Evolutionary conservation across 768 basidiomycete species (phyloP), one percentile per base, ranked within the genome.

Genomic region (Tricholomella constricta): DNA sequence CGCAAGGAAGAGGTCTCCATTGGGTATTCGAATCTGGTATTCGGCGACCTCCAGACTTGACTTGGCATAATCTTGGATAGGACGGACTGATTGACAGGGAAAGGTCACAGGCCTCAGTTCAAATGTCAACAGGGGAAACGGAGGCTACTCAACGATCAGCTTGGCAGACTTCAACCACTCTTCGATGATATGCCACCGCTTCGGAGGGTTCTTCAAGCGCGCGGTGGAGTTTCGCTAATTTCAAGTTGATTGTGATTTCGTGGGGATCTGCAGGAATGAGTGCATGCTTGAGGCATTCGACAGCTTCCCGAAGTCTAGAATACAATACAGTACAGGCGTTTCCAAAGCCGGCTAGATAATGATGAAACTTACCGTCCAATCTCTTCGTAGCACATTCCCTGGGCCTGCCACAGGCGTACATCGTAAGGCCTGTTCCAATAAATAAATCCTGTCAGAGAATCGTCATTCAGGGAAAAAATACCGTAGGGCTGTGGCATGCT

Each of bases 341-440:
- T 23, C 7, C 15, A 38, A 41, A 25, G 41, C 41, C 10, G 11
- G 35, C 19, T 8, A 22, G 36, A 37, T 17, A 41, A 38, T 38
- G 14, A 42, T 25, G 37, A 52, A 32, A 68, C 80, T 57, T 61
- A 91, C 94, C 86, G 79, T 63, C 88, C 86, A 59, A 97, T 84
- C 65, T 94, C 91, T 69, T 95, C 91, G 69, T 98, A 98, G 61
- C 94, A 96, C 61, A 86, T 84, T 4, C 89, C 95, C 61, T 97
- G 84, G 7, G 94, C 94, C 62, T 92, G 89, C 97, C 97, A 98
- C 72, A 98, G 79, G 32, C 97, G 84, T 32, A 94, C 88, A 69
- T 98, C 97, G 66, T 97, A 98, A 4, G 97, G 95, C 35, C 94
- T 96, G 53, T 1, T 25, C 9, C 6, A 51, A 37, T 17, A 38